Percentiles rank a stretch among this genome's conserved stretches.
phyloP scores from a whole-genome alignment of 345 rosid species.

The Ceriops decandra region DNA sequence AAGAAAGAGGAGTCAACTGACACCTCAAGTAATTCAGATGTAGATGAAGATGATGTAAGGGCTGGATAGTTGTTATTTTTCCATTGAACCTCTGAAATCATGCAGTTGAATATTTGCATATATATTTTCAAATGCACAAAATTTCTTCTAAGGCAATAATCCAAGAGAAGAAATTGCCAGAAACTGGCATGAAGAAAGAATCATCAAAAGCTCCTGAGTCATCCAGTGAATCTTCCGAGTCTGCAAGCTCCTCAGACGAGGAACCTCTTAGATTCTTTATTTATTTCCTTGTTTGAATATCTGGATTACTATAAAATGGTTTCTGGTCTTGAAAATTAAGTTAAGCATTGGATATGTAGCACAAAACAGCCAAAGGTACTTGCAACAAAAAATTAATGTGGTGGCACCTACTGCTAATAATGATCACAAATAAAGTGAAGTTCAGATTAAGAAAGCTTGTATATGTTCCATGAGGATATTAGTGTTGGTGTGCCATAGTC shows the following conservation, averaged over 20 bases:
- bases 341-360: not conserved
- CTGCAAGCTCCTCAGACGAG: constrained; percentile 16
- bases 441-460: not conserved
- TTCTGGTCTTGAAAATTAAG: too few species aligned
- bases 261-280: constrained; percentile 7
- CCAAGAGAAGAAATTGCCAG: constrained; percentile 17
- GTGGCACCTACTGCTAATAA: not conserved
- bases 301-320: not conserved
- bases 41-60: too few species aligned
- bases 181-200: not conserved
- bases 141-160: not conserved
- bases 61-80: not conserved
- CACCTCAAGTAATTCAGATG: too few species aligned
- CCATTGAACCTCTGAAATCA: not conserved
- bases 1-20: constrained; percentile 14
- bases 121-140: constrained; percentile 1
- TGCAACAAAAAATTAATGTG: not conserved
- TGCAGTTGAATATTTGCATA: not conserved
- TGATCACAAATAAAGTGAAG: not conserved
- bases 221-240: not conserved
- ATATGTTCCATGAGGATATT: not conserved
- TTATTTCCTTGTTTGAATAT: not conserved
- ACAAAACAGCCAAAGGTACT: not conserved
- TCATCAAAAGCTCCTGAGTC: not conserved
- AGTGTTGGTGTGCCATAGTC: not conserved